These are phyloP conservation scores for Trypanosoma scelopori DNA, from an alignment of 208 protist genomes.

Conservation along the genomic window DNA sequence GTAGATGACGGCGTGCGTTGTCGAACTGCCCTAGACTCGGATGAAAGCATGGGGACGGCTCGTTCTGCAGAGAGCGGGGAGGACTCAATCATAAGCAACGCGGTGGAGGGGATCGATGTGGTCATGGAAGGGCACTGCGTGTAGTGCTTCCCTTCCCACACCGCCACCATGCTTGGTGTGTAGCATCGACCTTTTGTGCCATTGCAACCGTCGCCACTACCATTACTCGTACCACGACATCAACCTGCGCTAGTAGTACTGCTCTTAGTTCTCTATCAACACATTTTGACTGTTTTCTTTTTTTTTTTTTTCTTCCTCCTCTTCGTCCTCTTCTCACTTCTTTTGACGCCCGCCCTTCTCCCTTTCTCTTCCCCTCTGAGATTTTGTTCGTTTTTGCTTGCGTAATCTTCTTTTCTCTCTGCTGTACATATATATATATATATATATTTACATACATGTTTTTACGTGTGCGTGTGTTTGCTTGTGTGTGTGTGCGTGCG, in stretches of 20 bases:
- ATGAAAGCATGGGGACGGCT: neutral
- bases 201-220: neutral
- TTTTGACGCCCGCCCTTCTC: neutral
- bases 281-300: too few relatives aligned
- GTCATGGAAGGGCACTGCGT: neutral
- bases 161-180: too few relatives aligned
- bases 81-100: neutral
- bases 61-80: neutral
- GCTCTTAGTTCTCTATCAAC: neutral
- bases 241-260: too few relatives aligned
- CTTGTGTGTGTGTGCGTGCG: too few relatives aligned
- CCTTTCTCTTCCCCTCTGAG: neutral
- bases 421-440: slow-evolving; percentile 8
- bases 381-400: neutral
- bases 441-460: neutral
- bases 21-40: neutral
- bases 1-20: neutral
- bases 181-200: neutral
- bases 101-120: neutral
- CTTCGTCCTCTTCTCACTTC: neutral
- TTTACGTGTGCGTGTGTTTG: too few relatives aligned
- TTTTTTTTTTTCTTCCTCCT: too few relatives aligned
- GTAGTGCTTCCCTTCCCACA: too few relatives aligned
- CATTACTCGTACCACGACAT: too few relatives aligned
- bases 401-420: neutral